These are phyloP conservation scores for Globisporangium takayamanum DNA, from an alignment of 352 stramenopile species.

Conservation along the genomic window DNA sequence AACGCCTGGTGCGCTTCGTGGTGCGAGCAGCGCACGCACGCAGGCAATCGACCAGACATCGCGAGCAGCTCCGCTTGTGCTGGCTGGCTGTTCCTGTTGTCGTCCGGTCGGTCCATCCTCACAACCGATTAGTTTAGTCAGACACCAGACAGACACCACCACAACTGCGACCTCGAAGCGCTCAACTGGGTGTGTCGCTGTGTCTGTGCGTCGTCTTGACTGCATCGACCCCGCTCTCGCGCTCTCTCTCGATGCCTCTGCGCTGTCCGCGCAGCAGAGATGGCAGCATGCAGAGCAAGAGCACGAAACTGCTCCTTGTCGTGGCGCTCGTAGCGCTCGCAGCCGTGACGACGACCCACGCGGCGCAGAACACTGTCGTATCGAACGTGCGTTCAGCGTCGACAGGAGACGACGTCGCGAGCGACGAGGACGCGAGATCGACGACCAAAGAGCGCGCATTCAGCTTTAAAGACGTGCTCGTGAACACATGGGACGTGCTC, in stretches of 20 bases:
- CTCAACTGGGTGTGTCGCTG: not conserved
- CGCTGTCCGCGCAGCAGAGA: not conserved
- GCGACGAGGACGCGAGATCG: not conserved
- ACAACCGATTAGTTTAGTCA: slow-evolving; percentile 1
- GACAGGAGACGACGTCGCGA: not conserved
- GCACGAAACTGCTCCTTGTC: not conserved
- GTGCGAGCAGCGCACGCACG: too few species aligned
- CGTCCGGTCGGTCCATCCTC: not conserved
- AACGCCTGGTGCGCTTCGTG: too few species aligned
- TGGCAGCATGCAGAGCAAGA: slow-evolving; percentile 1
- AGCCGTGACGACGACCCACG: not conserved
- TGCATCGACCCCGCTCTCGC: not conserved
- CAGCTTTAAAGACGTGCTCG: not conserved
- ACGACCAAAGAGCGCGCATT: too few species aligned
- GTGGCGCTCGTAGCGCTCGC: not conserved
- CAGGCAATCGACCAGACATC: not conserved
- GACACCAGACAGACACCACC: not conserved
- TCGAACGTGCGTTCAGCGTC: slow-evolving; percentile 4
- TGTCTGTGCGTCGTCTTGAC: not conserved
- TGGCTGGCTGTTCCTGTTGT: not conserved
- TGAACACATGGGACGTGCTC: slow-evolving; percentile 5
- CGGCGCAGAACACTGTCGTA: slow-evolving; percentile 1
- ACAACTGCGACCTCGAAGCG: not conserved
- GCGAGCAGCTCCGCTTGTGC: not conserved
- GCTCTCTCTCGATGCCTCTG: slow-evolving; percentile 3